These are phyloP conservation scores for California macrophylla DNA, from an alignment of 441 rosid genomes.

Conservation along the genomic window DNA sequence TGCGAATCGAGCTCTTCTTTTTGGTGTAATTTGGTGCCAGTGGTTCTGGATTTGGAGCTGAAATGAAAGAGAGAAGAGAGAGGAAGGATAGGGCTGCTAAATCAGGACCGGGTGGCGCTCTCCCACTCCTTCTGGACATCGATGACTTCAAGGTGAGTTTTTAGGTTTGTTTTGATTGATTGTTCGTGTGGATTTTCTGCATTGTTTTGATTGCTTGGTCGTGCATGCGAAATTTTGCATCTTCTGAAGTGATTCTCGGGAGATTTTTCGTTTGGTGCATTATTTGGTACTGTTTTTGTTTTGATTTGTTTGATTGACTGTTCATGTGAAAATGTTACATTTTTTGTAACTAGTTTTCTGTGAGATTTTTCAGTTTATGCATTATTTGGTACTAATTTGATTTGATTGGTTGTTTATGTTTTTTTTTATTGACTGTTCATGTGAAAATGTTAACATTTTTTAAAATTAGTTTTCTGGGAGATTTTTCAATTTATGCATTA, in stretches of 20 bases:
- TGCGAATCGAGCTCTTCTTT: constrained; percentile 1
- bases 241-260: background rate
- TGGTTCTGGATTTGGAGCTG: constrained; percentile 2
- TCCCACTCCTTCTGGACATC: constrained; percentile 73
- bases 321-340: background rate
- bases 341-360: background rate
- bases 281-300: background rate
- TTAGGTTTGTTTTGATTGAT: background rate
- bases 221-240: background rate
- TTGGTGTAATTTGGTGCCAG: background rate
- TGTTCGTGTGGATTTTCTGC: background rate
- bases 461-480: background rate
- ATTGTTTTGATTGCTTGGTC: background rate
- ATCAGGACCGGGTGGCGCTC: constrained; percentile 50
- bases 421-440: constrained; percentile 2
- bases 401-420: background rate
- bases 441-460: background rate
- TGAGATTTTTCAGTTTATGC: background rate
- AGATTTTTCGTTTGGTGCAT: background rate
- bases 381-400: background rate
- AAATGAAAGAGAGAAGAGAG: constrained; percentile 44
- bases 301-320: background rate
- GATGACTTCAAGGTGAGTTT: constrained; percentile 81
- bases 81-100: constrained; percentile 36
- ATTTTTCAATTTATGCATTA: background rate